Evolutionary conservation across 1,139 yeast species (phyloP).

Genomic region (Pichia sp.): DNA sequence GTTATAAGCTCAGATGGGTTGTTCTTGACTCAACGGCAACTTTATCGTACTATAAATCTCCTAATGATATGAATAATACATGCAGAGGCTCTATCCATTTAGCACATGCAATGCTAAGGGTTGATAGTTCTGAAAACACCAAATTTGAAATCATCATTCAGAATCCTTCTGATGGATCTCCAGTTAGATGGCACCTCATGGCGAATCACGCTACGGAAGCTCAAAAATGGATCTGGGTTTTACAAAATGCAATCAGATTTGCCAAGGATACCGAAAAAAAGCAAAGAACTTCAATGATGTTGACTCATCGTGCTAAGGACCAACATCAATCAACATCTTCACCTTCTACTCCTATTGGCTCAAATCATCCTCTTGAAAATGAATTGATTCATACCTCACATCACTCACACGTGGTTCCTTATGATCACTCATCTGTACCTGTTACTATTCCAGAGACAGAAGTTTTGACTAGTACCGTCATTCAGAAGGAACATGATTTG

Average conservation of each 20-base stretch:
- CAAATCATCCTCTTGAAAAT: no score
- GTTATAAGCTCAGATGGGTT: constrained; percentile 91
- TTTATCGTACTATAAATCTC: constrained; percentile 81
- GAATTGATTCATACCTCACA: no score
- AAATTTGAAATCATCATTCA: constrained; percentile 77
- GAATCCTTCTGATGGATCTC: constrained; percentile 34
- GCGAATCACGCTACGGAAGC: constrained; percentile 96
- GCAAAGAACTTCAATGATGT: constrained; percentile 7
- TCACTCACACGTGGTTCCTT: no score
- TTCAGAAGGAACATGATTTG: constrained; percentile 5
- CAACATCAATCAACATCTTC: no score
- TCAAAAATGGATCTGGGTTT: constrained; percentile 94
- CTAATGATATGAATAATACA: constrained; percentile 79
- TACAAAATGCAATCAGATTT: constrained; percentile 81
- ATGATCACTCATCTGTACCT: no score
- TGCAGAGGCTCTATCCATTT: constrained; percentile 89
- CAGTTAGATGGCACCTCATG: constrained; percentile 81
- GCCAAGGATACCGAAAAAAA: constrained; percentile 65
- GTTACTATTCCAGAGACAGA: constrained; percentile 12
- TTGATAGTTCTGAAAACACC: constrained; percentile 88
- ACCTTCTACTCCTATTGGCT: no score
- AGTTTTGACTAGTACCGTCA: constrained; percentile 1
- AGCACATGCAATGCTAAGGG: constrained; percentile 71
- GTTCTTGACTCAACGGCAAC: constrained; percentile 76
- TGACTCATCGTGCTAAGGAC: no score